Base-by-base conservation (phyloP, 805 yeast genomes). In the Blastobotrys americana region DNA sequence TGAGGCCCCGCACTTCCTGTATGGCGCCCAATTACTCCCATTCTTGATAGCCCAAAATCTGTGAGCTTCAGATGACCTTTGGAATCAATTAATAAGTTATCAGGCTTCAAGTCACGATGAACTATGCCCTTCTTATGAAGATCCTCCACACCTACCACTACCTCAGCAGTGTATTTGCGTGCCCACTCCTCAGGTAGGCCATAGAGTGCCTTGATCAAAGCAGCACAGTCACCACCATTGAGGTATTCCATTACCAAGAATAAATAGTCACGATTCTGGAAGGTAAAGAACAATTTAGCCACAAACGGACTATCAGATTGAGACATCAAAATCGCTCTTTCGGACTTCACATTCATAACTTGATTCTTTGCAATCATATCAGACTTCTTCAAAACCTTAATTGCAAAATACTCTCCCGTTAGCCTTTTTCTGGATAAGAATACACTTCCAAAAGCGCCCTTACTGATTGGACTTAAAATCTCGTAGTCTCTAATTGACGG, bases 341-440 rank as follows among this genome's bases (percentile, higher is more conserved):
- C 99, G 1, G 96, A 84, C 56, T 84, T 84, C 25, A 94, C 96
- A 60, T 93, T 93, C 17, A 89, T 80, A 3, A 90, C 90, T 67
- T 93, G 98, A 69, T 94, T 94, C 66, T 90, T 93, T 1, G 96
- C 90, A 48, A 93, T 81, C 97, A 93, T 93, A 63, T 93, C 97
- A 2, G 94, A 76, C 63, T 93, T 93, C 55, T 81, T 85, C 50
- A 93, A 67, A 10, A 87, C 93, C 61, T 93, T 93, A 50, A 93
- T 88, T 0, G 99, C 98, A 55, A 85, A 90, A 62, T 88, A 84
- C 51, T 94, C 98, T 3, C 97, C 96, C 0, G 97, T 90, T 9
- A 83, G 64, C 55, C 79, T 82, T 56, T 93, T 75, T 52, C 81
- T 78, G 0, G 96, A 89, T 5, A 93, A 70, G 62, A 80, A 93